Percentiles rank a stretch among this genome's conserved stretches.
Evolutionary conservation across 805 yeast species (phyloP).

Genomic region (Metschnikowia orientalis): DNA sequence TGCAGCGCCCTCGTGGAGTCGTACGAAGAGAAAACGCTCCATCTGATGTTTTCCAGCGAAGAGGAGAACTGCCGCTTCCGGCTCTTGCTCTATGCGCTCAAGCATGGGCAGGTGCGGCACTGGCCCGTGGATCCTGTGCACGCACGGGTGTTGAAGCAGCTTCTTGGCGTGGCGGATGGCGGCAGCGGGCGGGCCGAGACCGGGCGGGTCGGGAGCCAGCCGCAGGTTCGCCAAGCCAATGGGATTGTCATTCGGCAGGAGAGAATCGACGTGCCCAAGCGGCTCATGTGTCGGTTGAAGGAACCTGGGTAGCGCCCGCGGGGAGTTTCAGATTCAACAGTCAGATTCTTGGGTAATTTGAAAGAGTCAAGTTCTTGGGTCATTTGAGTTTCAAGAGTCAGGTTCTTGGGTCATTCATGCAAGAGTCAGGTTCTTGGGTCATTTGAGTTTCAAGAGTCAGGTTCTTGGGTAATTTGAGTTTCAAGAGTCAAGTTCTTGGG

Average conservation of each 20-base stretch:
- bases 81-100: conserved; percentile 13
- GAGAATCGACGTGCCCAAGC: conserved; percentile 1
- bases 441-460: no score
- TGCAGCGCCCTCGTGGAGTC: conserved; percentile 3
- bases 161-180: conserved; percentile 12
- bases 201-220: neutral
- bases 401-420: no score
- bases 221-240: neutral
- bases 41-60: conserved; percentile 7
- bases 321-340: no score
- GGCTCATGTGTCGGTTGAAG: conserved; percentile 2
- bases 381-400: no score
- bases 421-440: no score
- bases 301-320: neutral
- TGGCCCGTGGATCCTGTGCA: conserved; percentile 10
- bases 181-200: no score
- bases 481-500: no score
- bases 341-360: no score
- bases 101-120: conserved; percentile 4
- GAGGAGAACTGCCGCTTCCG: conserved; percentile 15
- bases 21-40: conserved; percentile 12
- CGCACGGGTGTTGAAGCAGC: conserved; percentile 6
- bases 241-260: neutral
- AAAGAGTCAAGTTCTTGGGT: no score
- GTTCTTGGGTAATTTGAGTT: no score